These are phyloP conservation scores for Grosmannia clavigera DNA, from an alignment of 2,329 filamentous ascomycete species.

Conservation along the genomic window DNA sequence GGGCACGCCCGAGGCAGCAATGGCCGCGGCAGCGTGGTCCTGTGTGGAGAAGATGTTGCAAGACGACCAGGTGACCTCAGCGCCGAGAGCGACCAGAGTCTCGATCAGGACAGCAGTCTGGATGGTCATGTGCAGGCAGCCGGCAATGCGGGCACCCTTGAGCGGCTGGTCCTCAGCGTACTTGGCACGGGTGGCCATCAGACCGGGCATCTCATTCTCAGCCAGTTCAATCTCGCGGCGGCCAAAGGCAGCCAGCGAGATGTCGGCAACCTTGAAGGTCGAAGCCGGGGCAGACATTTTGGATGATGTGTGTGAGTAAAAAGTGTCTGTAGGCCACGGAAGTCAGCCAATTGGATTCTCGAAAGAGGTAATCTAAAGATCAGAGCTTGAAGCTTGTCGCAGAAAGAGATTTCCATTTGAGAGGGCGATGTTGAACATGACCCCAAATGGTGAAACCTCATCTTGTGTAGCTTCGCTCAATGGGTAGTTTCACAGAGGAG, in stretches of 20 bases:
- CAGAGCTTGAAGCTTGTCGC: no score
- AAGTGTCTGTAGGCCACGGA: background rate
- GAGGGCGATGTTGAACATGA: background rate
- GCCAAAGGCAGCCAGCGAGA: conserved; percentile 94
- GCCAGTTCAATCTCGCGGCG: conserved; percentile 98
- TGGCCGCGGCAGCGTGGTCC: conserved; percentile 95
- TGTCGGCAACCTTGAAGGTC: conserved; percentile 98
- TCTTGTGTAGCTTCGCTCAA: background rate
- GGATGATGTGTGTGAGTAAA: conserved; percentile 7
- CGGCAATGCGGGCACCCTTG: conserved; percentile 87
- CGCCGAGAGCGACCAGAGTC: conserved; percentile 86
- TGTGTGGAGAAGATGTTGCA: conserved; percentile 99
- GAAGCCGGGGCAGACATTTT: conserved; percentile 67
- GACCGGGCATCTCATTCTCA: conserved; percentile 93
- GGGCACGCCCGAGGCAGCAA: conserved; percentile 83
- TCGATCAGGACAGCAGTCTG: conserved; percentile 99
- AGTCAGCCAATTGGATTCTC: background rate
- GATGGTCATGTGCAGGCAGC: conserved; percentile 99
- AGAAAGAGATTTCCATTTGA: background rate
- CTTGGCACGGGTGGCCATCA: conserved; percentile 88
- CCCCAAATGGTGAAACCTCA: no score
- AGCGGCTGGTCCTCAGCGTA: conserved; percentile 90
- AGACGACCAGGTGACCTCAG: conserved; percentile 96
- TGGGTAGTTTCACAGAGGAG: background rate
- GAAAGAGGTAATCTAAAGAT: background rate